Base-by-base conservation (phyloP, 805 yeast genomes). In the Babjeviella inositovora region DNA sequence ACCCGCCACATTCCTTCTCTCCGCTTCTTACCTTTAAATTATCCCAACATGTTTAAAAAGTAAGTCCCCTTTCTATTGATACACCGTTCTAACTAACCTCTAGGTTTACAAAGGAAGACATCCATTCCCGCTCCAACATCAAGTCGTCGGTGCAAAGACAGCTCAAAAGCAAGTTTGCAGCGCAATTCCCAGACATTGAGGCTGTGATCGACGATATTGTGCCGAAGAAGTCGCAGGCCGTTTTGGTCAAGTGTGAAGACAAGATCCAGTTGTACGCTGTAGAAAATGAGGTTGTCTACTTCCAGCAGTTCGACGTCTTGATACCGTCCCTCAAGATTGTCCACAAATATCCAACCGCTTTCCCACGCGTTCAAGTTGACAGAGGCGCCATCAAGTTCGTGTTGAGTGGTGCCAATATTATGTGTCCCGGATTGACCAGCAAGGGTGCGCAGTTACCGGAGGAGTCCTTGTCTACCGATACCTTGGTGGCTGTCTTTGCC, bases 381-480 rank as follows among this genome's bases (percentile, higher is more conserved):
- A 64, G 95, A 43, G 97, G 97, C 28, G 97, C 97, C 24, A 85
- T 85, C 45, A 85, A 85, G 48, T 85, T 85, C 41, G 90, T 85
- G 13, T 53, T 85, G n/a, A 75, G 93, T 4, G 97, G 96, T 27
- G 95, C 96, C 14, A 85, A 85, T 41, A 79, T 85, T 39, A 85
- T 85, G 97, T 85, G 95, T 49, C 94, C 94, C 3, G 95, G 95
- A 11, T 60, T 82, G 32, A 82, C 94, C 1, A 71, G 90, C 11
- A 61, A 74, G 2, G 94, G 95, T 19, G 95, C 93, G 11, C 49
- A 52, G 25, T 54, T 84, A 30, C 94, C 95, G 11, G 85, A 72
- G 13, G 73, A 73, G 15, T 46, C 39, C 17, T 43, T 70, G 28
- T 70, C 64, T 19, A 58, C 67, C 34, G 92, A 63, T 25, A 57